Conservation (phyloP, 73 alveolate species). For the Paramecium pentaurelia region DNA sequence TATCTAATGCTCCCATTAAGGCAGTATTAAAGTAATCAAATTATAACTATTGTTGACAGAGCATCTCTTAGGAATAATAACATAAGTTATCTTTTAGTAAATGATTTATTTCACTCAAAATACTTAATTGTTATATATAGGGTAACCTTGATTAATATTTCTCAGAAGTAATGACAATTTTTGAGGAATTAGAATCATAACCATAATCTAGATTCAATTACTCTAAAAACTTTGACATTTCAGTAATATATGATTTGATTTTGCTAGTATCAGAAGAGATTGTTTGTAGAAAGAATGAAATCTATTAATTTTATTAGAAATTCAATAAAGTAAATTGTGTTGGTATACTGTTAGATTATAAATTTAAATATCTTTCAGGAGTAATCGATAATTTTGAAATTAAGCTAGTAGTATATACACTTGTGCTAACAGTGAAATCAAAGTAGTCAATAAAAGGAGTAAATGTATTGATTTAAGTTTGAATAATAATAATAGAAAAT, state of each 20-base stretch:
- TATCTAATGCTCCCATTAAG: not conserved
- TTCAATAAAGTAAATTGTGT: not conserved
- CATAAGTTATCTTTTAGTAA: constrained; percentile 9
- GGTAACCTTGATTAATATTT: not conserved
- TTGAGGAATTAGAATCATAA: not conserved
- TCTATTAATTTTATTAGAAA: not conserved
- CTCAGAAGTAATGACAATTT: not conserved
- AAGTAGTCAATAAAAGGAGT: not conserved
- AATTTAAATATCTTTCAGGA: not conserved
- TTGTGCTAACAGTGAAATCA: not conserved
- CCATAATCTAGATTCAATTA: constrained; percentile 2
- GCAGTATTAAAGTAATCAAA: constrained; percentile 37
- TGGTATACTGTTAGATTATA: not conserved
- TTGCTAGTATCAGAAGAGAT: not conserved
- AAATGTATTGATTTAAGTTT: constrained; percentile 10
- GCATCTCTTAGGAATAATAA: not conserved
- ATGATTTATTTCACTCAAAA: constrained; percentile 13
- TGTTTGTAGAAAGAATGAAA: not conserved
- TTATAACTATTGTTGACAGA: not conserved
- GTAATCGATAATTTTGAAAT: constrained; percentile 11
- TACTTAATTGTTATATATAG: not conserved
- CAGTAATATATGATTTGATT: not conserved
- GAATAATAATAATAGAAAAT: not conserved
- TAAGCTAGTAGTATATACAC: not conserved
- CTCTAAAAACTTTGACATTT: not conserved